Conservation (phyloP, 495 filamentous ascomycete genomes). For the Talaromyces wortmannii region DNA sequence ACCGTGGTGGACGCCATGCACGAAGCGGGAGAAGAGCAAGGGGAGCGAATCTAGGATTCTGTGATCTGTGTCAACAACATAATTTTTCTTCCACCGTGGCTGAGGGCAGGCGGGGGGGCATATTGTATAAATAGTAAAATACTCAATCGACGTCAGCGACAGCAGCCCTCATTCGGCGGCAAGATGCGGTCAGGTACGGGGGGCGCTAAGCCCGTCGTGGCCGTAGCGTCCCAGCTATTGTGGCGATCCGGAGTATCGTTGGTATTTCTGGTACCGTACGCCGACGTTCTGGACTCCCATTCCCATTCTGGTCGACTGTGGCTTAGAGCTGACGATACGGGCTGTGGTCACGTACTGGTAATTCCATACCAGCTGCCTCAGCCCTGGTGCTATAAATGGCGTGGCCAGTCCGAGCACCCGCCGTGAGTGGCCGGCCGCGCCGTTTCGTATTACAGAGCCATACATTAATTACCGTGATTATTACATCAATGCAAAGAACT, state of each 20-base stretch:
- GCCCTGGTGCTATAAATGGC: neutral
- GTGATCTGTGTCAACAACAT: neutral
- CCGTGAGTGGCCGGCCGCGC: neutral
- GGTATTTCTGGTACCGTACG: too few relatives aligned
- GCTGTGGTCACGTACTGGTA: neutral
- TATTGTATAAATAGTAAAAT: too few relatives aligned
- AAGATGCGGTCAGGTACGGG: slow-evolving; percentile 7
- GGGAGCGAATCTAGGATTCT: neutral
- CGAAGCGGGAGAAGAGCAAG: neutral
- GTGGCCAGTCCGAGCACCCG: neutral
- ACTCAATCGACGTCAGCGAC: neutral
- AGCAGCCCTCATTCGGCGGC: slow-evolving; percentile 1
- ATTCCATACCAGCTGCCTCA: neutral
- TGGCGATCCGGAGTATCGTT: too few relatives aligned
- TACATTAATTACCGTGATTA: neutral
- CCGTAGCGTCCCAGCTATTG: neutral
- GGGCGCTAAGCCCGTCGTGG: neutral
- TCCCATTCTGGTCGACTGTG: too few relatives aligned
- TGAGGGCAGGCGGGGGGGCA: neutral
- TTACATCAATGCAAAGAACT: neutral
- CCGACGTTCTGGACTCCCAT: too few relatives aligned
- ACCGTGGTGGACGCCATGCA: slow-evolving; percentile 5
- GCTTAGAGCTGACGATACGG: too few relatives aligned
- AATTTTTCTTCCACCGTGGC: neutral
- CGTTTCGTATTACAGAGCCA: neutral